Conservation (phyloP, 352 stramenopile genomes). For the Globisporangium paroecandrum region DNA sequence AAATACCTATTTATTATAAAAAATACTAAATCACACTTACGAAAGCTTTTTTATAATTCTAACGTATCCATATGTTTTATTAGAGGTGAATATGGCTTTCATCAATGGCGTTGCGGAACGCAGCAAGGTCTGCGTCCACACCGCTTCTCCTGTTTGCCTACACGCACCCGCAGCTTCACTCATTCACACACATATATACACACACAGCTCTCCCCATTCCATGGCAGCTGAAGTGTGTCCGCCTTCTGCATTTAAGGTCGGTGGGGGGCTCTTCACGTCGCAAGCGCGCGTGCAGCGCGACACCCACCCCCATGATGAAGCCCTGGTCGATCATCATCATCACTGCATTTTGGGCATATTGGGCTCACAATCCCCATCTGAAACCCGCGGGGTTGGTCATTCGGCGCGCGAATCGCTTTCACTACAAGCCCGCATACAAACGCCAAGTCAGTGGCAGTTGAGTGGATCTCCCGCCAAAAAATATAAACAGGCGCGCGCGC, state of each 20-base stretch:
- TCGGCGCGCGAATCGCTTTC: not conserved
- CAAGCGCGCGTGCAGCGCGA: not conserved
- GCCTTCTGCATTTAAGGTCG: not conserved
- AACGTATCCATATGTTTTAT: not conserved
- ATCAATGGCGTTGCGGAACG: not conserved
- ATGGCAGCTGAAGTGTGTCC: not conserved
- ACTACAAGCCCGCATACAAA: slow-evolving; percentile 15
- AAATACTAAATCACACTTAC: not conserved
- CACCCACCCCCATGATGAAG: not conserved
- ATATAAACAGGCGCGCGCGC: slow-evolving; percentile 15
- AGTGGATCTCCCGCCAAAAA: slow-evolving; percentile 15
- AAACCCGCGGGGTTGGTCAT: not conserved
- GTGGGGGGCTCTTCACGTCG: not conserved
- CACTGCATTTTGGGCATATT: not conserved
- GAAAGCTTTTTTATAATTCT: not conserved
- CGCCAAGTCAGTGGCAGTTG: slow-evolving; percentile 13
- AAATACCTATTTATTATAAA: no score
- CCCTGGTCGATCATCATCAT: not conserved
- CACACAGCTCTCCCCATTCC: not conserved
- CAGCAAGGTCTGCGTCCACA: not conserved
- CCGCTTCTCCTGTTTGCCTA: no score
- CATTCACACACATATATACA: not conserved
- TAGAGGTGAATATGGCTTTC: not conserved
- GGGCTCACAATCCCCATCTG: not conserved
- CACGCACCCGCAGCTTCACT: not conserved